Evolutionary conservation across 257 asterid genomes (phyloP), one percentile per base, ranked within the genome.

Genomic region (Penstemon davidsonii): DNA sequence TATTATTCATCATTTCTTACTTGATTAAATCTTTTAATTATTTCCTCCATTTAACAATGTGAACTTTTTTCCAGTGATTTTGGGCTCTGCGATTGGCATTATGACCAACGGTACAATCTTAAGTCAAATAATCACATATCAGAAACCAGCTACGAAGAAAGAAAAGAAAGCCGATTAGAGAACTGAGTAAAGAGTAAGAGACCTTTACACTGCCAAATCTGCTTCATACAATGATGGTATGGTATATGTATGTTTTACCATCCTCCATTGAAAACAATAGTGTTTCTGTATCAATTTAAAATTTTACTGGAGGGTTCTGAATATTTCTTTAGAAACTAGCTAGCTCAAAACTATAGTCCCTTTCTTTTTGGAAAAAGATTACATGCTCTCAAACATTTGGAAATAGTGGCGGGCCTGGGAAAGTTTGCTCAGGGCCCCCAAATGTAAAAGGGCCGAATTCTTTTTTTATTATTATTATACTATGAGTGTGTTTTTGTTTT

Each of bases 31-130:
- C 33, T 25, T 25, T 2, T 25, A 25, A 25, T 1, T 25, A 25
- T 25, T 25, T 25, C 33, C 33, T 64, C 68, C 6, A 12, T 36
- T 25, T 62, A 15, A 75, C 58, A 7, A 19, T 43, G 36, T 25
- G 45, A 25, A 61, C 55, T 72, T 52, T 40, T 56, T 80, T 60
- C 18, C 79, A 93, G 99, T 90, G 83, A 74, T 89, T 70, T 6
- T 87, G 87, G 97, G 97, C 60, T 93, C 95, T 3, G 91, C 73
- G 47, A 77, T 88, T 45, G 99, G 97, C 57, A 70, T 88, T 62
- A 43, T 83, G 82, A 93, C 93, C 3, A 93, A 93, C 2, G 97
- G 97, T 56, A 82, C 96, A 60, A 88, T 93, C 77, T 79, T 93
- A 76, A 81, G 96, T 60, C 99, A 93, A 73, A 93, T 93, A 67